Percentiles rank a stretch among this genome's conserved stretches.
Conservation (phyloP, 169 alveolate genomes). For the Plasmodium cynomolgi region DNA sequence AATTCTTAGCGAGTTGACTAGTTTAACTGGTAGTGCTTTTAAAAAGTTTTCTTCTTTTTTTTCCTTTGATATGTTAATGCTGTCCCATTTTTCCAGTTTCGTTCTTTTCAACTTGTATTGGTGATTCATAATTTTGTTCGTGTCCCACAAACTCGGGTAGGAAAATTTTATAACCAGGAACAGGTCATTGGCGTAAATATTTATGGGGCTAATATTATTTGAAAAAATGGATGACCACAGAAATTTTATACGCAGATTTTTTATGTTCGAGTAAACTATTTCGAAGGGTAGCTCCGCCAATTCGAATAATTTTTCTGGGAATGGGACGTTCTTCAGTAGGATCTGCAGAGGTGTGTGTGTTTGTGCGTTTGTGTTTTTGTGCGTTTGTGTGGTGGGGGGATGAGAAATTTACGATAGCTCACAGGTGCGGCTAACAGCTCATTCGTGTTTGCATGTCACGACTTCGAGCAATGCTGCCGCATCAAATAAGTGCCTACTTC, state of each 20-base stretch:
- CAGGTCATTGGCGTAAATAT: conserved; percentile 78
- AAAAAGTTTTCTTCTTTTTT: conserved; percentile 78
- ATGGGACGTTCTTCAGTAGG: conserved; percentile 84
- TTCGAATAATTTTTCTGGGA: conserved; percentile 86
- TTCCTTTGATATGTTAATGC: conserved; percentile 55
- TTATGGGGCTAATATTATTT: conserved; percentile 72
- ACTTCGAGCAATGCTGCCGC: background rate
- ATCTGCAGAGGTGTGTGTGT: conserved; percentile 25
- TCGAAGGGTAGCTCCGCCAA: conserved; percentile 87
- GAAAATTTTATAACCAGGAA: conserved; percentile 78
- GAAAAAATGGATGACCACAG: conserved; percentile 82
- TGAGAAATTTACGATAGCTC: background rate
- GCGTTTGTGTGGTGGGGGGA: background rate
- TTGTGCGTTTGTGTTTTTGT: background rate
- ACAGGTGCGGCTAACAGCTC: background rate
- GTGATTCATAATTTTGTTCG: conserved; percentile 24
- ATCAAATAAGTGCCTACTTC: conserved; percentile 59
- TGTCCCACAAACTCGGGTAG: conserved; percentile 82
- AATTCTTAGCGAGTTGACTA: conserved; percentile 83
- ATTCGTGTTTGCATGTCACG: background rate
- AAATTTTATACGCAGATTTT: conserved; percentile 81
- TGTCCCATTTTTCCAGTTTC: conserved; percentile 60
- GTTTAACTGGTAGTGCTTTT: conserved; percentile 82
- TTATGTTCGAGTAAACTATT: conserved; percentile 84
- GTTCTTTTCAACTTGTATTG: conserved; percentile 40